These are phyloP conservation scores for Calonectria ilicicola DNA, from an alignment of 2,329 filamentous ascomycete species.

Conservation along the genomic window DNA sequence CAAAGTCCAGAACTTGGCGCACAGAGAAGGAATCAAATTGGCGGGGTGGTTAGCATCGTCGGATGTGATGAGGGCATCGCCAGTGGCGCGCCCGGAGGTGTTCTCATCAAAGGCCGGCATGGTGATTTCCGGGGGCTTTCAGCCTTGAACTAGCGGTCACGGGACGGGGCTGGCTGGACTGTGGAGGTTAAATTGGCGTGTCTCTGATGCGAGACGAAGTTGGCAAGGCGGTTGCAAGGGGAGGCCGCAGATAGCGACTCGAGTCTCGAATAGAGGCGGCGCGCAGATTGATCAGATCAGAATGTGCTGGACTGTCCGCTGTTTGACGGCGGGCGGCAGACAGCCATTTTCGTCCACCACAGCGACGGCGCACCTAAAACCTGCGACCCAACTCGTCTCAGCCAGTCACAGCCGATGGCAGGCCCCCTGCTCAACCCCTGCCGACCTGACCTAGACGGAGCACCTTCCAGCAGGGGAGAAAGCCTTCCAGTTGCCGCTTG, in stretches of 20 bases:
- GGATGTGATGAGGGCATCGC: constrained; percentile 64
- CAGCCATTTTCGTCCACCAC: constrained; percentile 32
- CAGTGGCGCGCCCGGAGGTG: constrained; percentile 27
- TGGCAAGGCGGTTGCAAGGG: constrained; percentile 26
- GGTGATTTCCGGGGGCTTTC: background rate
- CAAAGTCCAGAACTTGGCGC: constrained; percentile 93
- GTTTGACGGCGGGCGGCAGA: constrained; percentile 18
- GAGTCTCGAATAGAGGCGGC: constrained; percentile 13
- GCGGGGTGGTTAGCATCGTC: constrained; percentile 87
- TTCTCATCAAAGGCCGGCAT: constrained; percentile 34
- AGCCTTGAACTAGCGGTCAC: constrained; percentile 7
- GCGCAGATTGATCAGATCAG: constrained; percentile 18
- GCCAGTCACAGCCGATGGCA: constrained; percentile 17
- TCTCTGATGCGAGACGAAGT: constrained; percentile 20
- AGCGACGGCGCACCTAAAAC: constrained; percentile 27
- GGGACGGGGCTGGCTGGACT: constrained; percentile 17
- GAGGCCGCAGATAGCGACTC: constrained; percentile 11
- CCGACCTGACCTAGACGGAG: background rate
- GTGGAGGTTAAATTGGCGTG: constrained; percentile 20
- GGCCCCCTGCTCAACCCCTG: constrained; percentile 7
- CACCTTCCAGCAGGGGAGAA: background rate
- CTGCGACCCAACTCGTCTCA: constrained; percentile 15
- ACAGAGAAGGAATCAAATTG: constrained; percentile 93
- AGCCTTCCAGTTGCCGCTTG: constrained; percentile 9
- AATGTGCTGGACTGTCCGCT: constrained; percentile 17